These are phyloP conservation scores for Nicotiana benthamiana DNA, from an alignment of 257 asterid species.

Conservation along the genomic window DNA sequence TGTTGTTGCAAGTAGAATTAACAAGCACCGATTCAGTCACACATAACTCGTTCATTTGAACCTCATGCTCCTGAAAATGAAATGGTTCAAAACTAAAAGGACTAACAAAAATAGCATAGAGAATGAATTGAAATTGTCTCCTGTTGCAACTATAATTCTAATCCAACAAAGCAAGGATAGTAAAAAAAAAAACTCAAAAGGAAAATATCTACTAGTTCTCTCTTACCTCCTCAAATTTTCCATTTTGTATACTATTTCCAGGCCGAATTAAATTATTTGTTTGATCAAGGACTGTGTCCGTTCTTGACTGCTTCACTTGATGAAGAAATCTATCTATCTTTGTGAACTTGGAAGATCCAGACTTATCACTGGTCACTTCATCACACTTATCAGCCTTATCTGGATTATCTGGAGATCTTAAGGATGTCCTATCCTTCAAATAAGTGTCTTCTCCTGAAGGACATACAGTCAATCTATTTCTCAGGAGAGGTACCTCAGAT, in stretches of 20 bases:
- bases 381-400: conserved; percentile 25
- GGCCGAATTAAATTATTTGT: conserved; percentile 29
- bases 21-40: conserved; percentile 22
- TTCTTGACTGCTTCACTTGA: conserved; percentile 21
- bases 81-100: conserved; percentile 14
- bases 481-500: conserved; percentile 82
- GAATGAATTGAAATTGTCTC: neutral
- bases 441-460: conserved; percentile 32
- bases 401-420: conserved; percentile 28
- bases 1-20: conserved; percentile 25
- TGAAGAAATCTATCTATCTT: conserved; percentile 18
- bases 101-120: neutral
- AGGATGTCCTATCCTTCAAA: conserved; percentile 19
- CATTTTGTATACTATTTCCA: conserved; percentile 14
- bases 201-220: neutral
- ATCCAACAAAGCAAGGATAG: neutral
- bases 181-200: neutral
- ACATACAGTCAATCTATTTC: conserved; percentile 41
- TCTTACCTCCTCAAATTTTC: conserved; percentile 8
- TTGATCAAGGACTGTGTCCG: conserved; percentile 8
- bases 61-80: conserved; percentile 26
- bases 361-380: conserved; percentile 17
- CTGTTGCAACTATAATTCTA: neutral
- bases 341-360: conserved; percentile 31
- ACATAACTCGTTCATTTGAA: conserved; percentile 25